phyloP scores from a whole-genome alignment of 176 grass and related monocot species.

The Zea luxurians region DNA sequence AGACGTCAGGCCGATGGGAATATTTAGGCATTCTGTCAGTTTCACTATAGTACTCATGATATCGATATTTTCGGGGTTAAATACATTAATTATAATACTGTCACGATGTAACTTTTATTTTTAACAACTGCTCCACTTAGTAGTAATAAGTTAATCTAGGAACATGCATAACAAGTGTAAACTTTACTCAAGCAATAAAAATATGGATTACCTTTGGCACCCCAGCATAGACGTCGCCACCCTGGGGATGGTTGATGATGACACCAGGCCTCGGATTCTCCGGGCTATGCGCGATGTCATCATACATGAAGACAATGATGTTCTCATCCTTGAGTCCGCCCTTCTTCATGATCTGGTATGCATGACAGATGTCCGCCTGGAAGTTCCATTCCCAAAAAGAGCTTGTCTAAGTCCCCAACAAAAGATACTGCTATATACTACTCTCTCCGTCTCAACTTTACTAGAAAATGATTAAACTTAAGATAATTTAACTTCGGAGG shows the following conservation, averaged over 20 bases:
- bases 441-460: too few species aligned
- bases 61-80: background rate
- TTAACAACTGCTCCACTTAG: constrained; percentile 19
- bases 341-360: constrained; percentile 98
- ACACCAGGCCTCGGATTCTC: constrained; percentile 80
- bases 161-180: constrained; percentile 13
- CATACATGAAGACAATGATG: constrained; percentile 97
- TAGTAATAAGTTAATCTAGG: constrained; percentile 16
- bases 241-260: constrained; percentile 90
- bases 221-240: constrained; percentile 87
- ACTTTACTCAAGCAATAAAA: constrained; percentile 2
- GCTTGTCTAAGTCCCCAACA: background rate
- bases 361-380: constrained; percentile 94
- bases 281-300: constrained; percentile 72
- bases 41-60: constrained; percentile 23
- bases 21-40: constrained; percentile 24
- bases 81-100: constrained; percentile 1
- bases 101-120: constrained; percentile 9
- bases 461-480: too few species aligned
- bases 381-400: constrained; percentile 17
- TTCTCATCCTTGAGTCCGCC: constrained; percentile 93
- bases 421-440: background rate
- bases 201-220: constrained; percentile 75
- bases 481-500: too few species aligned
- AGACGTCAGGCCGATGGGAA: background rate